Base-by-base conservation (phyloP, 2,329 filamentous ascomycete species). In the Elsinoe batatas region DNA sequence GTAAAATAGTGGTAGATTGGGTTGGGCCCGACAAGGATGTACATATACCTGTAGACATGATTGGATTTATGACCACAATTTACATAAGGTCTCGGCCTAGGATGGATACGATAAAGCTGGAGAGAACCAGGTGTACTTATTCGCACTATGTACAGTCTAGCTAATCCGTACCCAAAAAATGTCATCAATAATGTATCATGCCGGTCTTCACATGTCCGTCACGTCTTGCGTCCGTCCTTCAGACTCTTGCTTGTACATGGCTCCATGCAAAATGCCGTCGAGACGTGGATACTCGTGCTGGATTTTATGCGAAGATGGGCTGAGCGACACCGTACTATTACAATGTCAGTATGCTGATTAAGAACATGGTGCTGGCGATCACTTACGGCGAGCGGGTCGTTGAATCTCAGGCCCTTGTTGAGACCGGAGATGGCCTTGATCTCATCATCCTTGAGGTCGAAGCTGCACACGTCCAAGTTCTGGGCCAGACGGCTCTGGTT, bases 381-480 rank as follows among this genome's bases (percentile, higher is more conserved):
- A 60, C 82, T 79, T 65, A 85, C 83, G 68, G 82, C 83, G 58
- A 79, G 74, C 53, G 86, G 87, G 72, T 89, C 82, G 73, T 91
- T 91, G 73, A 91, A 90, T 65, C 85, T 80, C 67, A 89, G 74
- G 60, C 78, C 75, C 63, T 76, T 72, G 69, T 91, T 79, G 67
- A 91, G 74, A 49, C 69, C 76, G 57, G 76, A 77, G 67, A 90
- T 90, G 58, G 76, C 74, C 60, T 84, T 74, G 57, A 93, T 72
- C 58, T 91, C 88, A 37, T 75, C 74, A 64, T 82, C 69, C 22
- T 77, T 76, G 33, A 91, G 72, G 64, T 88, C 78, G 67, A 87
- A 91, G 59, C 72, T 73, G 60, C 75, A 79, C 60, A 82, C 80
- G 62, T 83, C 79, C 61, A 91, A 72, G 72, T 89, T 89, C 74